Conservation (phyloP, 2,329 filamentous ascomycete genomes). For the Neofusicoccum parvum region DNA sequence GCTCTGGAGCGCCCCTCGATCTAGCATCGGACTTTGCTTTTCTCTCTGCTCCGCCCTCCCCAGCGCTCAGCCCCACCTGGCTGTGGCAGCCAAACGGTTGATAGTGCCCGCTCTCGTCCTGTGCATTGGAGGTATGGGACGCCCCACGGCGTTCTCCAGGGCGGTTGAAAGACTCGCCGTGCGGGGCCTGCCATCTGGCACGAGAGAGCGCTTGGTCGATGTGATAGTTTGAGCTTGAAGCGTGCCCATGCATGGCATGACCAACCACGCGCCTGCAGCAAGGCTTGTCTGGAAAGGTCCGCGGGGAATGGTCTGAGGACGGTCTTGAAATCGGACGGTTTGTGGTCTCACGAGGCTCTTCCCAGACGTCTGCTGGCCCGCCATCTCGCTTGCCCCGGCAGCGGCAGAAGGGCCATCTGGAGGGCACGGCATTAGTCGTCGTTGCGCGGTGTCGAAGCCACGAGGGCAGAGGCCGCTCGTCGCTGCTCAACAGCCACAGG, state of each 20-base stretch:
- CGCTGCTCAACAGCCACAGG: not conserved
- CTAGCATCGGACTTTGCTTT: not conserved
- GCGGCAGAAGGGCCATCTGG: not conserved
- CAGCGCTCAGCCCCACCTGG: not conserved
- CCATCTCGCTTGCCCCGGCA: constrained; percentile 14
- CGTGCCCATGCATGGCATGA: not conserved
- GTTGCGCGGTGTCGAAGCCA: constrained; percentile 7
- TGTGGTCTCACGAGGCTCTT: not conserved
- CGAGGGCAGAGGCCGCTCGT: not conserved
- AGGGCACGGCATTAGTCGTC: not conserved
- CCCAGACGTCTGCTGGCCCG: not conserved
- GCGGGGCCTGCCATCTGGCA: not conserved
- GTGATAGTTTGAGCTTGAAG: constrained; percentile 2
- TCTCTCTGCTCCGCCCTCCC: not conserved
- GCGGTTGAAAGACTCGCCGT: not conserved
- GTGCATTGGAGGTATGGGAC: not conserved
- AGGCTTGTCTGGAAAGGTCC: not conserved
- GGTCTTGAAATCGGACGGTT: not conserved
- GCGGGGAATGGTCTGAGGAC: not conserved
- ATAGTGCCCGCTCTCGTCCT: not conserved
- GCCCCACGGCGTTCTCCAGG: constrained; percentile 8
- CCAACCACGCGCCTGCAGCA: not conserved
- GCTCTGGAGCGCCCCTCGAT: not conserved
- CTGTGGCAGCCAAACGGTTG: constrained; percentile 2
- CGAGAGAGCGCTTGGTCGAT: not conserved